phyloP scores from a whole-genome alignment of 495 filamentous ascomycete species.

The Penicillium paxilli region DNA sequence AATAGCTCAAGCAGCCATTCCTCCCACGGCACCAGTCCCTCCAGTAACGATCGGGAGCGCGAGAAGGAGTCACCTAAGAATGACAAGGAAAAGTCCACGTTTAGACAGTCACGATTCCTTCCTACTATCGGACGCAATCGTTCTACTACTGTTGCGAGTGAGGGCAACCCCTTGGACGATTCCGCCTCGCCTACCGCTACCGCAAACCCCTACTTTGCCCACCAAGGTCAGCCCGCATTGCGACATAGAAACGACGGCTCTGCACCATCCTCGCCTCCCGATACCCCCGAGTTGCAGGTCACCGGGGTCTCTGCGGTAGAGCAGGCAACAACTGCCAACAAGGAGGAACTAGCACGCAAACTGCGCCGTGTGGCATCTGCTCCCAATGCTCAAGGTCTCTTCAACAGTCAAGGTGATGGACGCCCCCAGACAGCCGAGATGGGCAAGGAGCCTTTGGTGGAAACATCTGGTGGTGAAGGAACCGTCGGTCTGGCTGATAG shows the following conservation, averaged over 20 bases:
- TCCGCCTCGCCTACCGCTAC: slow-evolving; percentile 87
- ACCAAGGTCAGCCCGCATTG: slow-evolving; percentile 90
- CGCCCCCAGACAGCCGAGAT: slow-evolving; percentile 79
- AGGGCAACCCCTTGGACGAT: slow-evolving; percentile 88
- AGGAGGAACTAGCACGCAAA: slow-evolving; percentile 91
- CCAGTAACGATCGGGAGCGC: slow-evolving; percentile 42
- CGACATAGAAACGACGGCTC: slow-evolving; percentile 94
- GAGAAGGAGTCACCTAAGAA: slow-evolving; percentile 40
- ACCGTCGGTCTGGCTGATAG: slow-evolving; percentile 59
- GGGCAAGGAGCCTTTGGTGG: slow-evolving; percentile 70
- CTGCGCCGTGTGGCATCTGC: slow-evolving; percentile 91
- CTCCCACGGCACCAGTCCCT: slow-evolving; percentile 37
- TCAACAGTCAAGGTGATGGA: slow-evolving; percentile 64
- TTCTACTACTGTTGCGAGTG: slow-evolving; percentile 88
- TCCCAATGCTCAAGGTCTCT: slow-evolving; percentile 94
- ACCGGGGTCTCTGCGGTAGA: slow-evolving; percentile 71
- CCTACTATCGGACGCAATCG: slow-evolving; percentile 74
- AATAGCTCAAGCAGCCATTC: slow-evolving; percentile 64
- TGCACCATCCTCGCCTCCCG: slow-evolving; percentile 94
- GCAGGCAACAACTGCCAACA: slow-evolving; percentile 75
- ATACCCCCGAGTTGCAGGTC: slow-evolving; percentile 78
- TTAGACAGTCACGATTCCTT: slow-evolving; percentile 83
- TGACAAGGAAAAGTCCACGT: slow-evolving; percentile 59
- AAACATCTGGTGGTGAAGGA: slow-evolving; percentile 53
- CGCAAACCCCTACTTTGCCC: slow-evolving; percentile 96